These are phyloP conservation scores for Trichaptum fuscoviolaceum DNA, from an alignment of 768 basidiomycete species.

Conservation along the genomic window DNA sequence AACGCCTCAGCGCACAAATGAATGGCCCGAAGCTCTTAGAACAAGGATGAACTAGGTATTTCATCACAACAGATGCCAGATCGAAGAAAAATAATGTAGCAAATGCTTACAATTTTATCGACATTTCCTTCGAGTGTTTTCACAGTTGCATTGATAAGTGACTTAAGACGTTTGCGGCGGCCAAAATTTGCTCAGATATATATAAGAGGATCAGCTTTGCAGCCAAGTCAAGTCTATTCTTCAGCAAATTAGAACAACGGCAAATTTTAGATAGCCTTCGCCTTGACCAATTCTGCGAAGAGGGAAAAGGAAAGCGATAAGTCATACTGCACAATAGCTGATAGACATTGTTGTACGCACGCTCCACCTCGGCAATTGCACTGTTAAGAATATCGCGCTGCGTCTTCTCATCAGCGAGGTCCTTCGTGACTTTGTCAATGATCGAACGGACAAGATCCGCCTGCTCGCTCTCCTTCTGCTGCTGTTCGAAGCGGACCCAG, in stretches of 20 bases:
- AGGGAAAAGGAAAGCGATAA: conserved; percentile 2
- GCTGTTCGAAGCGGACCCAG: conserved; percentile 98
- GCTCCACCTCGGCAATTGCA: conserved; percentile 87
- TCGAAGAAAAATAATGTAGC: neutral
- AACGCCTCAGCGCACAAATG: neutral
- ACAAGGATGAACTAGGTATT: conserved; percentile 6
- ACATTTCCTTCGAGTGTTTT: neutral
- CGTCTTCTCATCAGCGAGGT: conserved; percentile 80
- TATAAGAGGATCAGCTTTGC: neutral
- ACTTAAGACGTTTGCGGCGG: too few relatives aligned
- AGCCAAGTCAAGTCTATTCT: neutral
- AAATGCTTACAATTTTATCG: neutral
- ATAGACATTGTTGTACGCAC: conserved; percentile 47
- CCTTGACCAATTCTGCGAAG: conserved; percentile 77
- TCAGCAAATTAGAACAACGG: neutral
- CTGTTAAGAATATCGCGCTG: conserved; percentile 77
- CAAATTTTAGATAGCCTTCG: conserved; percentile 71
- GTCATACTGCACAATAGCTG: conserved; percentile 2
- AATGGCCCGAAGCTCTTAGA: conserved; percentile 3
- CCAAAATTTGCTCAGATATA: too few relatives aligned
- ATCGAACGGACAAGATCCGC: conserved; percentile 82
- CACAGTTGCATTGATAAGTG: too few relatives aligned
- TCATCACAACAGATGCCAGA: neutral
- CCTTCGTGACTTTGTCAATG: conserved; percentile 81
- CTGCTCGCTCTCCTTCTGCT: conserved; percentile 95